These are phyloP conservation scores for Tulasnella sp. DNA, from an alignment of 768 basidiomycete species.

Conservation along the genomic window DNA sequence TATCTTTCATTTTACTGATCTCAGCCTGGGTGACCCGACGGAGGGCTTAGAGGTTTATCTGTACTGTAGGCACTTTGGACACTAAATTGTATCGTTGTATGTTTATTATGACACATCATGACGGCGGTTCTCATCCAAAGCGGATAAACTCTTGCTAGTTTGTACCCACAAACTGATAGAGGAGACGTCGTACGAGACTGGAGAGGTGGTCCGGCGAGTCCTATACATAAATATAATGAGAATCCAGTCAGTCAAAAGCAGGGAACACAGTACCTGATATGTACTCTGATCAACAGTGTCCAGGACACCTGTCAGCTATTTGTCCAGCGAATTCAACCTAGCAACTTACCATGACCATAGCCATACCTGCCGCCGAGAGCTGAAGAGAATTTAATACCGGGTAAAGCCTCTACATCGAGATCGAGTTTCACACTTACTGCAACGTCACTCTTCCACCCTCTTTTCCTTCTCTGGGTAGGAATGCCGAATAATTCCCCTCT, in stretches of 20 bases:
- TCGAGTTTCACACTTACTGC: conserved; percentile 59
- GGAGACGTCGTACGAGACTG: conserved; percentile 69
- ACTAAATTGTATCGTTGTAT: not conserved
- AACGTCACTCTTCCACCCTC: conserved; percentile 58
- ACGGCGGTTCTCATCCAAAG: not conserved
- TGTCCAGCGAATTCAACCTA: not conserved
- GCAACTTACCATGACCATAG: conserved; percentile 77
- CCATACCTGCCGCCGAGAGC: conserved; percentile 75
- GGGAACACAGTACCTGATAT: conserved; percentile 53
- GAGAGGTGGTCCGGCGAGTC: conserved; percentile 77
- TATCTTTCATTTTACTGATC: conserved; percentile 11
- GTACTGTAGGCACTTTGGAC: not conserved
- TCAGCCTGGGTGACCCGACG: not conserved
- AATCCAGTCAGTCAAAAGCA: not conserved
- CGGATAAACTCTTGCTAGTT: conserved; percentile 44
- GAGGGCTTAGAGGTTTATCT: not conserved
- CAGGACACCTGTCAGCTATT: not conserved
- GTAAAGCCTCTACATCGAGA: conserved; percentile 28
- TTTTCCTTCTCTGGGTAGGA: conserved; percentile 39
- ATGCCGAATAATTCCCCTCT: conserved; percentile 64
- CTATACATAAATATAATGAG: conserved; percentile 34
- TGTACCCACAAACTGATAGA: conserved; percentile 88
- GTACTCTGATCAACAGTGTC: conserved; percentile 49
- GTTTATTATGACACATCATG: not conserved
- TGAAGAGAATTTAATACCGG: conserved; percentile 28